Conservation (phyloP, 192 early-diverging fungal genomes). For the Coemansia sp. region DNA sequence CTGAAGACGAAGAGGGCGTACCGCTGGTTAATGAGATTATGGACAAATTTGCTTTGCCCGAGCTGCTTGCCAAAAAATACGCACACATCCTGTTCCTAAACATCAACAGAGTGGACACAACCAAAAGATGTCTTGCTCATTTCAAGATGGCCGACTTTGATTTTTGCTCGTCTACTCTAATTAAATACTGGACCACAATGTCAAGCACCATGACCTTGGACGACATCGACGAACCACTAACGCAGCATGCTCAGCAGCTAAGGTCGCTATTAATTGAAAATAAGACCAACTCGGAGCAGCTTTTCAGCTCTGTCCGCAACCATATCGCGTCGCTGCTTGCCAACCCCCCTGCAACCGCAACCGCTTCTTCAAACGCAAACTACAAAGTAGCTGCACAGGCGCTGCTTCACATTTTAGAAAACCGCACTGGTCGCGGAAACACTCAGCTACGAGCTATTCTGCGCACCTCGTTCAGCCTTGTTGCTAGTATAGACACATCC, state of each 20-base stretch:
- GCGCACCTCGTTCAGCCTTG: constrained; percentile 22
- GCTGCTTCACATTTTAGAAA: constrained; percentile 20
- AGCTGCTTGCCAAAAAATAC: constrained; percentile 20
- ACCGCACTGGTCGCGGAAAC: constrained; percentile 13
- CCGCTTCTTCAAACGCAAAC: background rate
- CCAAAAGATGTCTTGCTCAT: constrained; percentile 23
- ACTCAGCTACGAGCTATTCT: constrained; percentile 23
- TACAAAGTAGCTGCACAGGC: constrained; percentile 2
- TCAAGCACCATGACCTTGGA: constrained; percentile 36
- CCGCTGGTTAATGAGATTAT: constrained; percentile 32
- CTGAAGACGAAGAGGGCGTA: constrained; percentile 60
- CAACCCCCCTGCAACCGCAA: constrained; percentile 1
- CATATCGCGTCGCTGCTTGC: constrained; percentile 9
- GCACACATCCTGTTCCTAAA: constrained; percentile 26
- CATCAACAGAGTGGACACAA: constrained; percentile 35
- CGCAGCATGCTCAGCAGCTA: constrained; percentile 54
- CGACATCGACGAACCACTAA: constrained; percentile 52
- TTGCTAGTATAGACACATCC: constrained; percentile 16
- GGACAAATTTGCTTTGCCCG: constrained; percentile 24
- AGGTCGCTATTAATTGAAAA: constrained; percentile 51
- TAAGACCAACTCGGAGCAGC: constrained; percentile 15
- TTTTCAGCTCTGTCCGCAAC: constrained; percentile 3
- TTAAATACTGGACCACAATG: constrained; percentile 28
- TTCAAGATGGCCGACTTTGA: constrained; percentile 32
- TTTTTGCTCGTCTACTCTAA: constrained; percentile 26